Evolutionary conservation across 2,329 filamentous ascomycete genomes (phyloP), one percentile per base, ranked within the genome.

Genomic region (Ophiostoma himal-ulmi): DNA sequence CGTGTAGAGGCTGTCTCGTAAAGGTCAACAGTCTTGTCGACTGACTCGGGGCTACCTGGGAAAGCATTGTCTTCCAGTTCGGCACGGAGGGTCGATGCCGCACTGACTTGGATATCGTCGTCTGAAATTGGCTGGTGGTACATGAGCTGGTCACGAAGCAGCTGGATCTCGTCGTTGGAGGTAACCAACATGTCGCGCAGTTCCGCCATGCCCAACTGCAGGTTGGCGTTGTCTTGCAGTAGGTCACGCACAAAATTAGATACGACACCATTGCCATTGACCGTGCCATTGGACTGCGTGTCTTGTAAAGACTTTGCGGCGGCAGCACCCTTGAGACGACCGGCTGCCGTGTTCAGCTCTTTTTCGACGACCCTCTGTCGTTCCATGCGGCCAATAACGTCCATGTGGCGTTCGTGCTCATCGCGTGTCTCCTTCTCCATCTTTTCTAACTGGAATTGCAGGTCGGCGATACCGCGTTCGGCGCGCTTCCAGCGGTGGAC

Each of bases 201-300:
- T 81, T 99, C 95, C 69, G 94, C 88, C 72, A 98, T 96, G 20
- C 93, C 93, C 73, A 95, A 85, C 78, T 99, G 95, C 64, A 99
- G 82, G 75, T 93, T 97, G 11, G 94, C 93, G 77, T 99, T 99
- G 78, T 99, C 95, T 76, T 96, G 90, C 22, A 99, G 83, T 70
- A 99, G 91, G 78, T 98, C 95, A 75, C 94, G 93, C 70, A 99
- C 95, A 75, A 99, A 98, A 77, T 96, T 92, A 26, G 92, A 94
- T n/a, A 98, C 92, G 52, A 96, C 92, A 1, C 34, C 67, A 30
- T 54, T 62, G 71, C 83, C 89, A 72, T 84, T 88, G 11, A 83
- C 84, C 70, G 34, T 41, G 65, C 65, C 37, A 4, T 82, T 82
- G 74, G 86, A 86, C 39, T 86, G 84, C 3, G 30, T 37, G 17